Evolutionary conservation across 495 filamentous ascomycete genomes (phyloP).

Genomic region (Aspergillus ellipticus): DNA sequence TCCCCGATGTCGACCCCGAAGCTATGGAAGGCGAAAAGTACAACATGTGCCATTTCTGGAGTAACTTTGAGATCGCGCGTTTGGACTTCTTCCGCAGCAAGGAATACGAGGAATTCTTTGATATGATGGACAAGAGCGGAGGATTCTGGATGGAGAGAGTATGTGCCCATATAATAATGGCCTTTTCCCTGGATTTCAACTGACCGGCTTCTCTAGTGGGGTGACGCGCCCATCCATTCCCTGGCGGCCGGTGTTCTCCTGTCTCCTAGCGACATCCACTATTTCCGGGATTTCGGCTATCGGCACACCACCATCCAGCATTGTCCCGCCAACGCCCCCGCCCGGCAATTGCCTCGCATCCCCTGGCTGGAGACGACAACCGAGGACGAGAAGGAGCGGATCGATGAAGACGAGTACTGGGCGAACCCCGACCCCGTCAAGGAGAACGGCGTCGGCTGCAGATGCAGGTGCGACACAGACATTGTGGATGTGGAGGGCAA

Average conservation of each 20-base stretch:
- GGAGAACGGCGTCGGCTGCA: slow-evolving; percentile 95
- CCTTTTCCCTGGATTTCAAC: slow-evolving; percentile 14
- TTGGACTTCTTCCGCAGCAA: slow-evolving; percentile 95
- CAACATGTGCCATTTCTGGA: slow-evolving; percentile 99
- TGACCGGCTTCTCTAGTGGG: slow-evolving; percentile 64
- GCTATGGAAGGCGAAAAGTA: slow-evolving; percentile 97
- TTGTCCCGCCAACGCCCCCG: slow-evolving; percentile 93
- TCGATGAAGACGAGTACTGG: slow-evolving; percentile 97
- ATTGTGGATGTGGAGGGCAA: slow-evolving; percentile 97
- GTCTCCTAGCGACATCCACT: slow-evolving; percentile 81
- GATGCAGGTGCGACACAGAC: slow-evolving; percentile 97
- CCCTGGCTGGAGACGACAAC: slow-evolving; percentile 86
- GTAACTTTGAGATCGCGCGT: slow-evolving; percentile 97
- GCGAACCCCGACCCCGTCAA: slow-evolving; percentile 77
- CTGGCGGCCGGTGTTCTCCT: slow-evolving; percentile 90
- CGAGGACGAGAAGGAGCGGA: slow-evolving; percentile 76
- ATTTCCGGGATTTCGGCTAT: slow-evolving; percentile 99
- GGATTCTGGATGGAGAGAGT: slow-evolving; percentile 99
- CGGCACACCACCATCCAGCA: slow-evolving; percentile 98
- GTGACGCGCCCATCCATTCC: slow-evolving; percentile 97
- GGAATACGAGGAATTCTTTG: slow-evolving; percentile 96
- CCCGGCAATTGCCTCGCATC: slow-evolving; percentile 75
- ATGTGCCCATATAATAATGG: slow-evolving; percentile 31
- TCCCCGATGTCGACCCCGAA: slow-evolving; percentile 83
- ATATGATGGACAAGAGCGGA: slow-evolving; percentile 97